These are phyloP conservation scores for Dalechampia spathulata DNA, from an alignment of 441 rosid species.

Conservation along the genomic window DNA sequence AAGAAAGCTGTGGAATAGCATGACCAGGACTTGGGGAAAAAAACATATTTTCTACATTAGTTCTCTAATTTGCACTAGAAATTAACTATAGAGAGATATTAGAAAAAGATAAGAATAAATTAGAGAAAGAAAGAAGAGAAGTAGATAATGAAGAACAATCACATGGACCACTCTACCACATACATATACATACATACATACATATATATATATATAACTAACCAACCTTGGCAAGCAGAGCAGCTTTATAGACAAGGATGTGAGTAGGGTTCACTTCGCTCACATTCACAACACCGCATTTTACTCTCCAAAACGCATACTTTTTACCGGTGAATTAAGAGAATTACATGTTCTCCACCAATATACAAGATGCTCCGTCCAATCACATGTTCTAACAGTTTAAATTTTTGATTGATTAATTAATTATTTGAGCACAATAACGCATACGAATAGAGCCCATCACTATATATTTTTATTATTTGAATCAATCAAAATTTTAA, in stretches of 20 bases:
- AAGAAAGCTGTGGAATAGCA: constrained; percentile 96
- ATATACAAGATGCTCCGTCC: too few relatives aligned
- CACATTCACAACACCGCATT: constrained; percentile 16
- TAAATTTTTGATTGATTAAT: too few relatives aligned
- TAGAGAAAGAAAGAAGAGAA: too few relatives aligned
- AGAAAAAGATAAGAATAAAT: constrained; percentile 4
- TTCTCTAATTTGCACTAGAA: constrained; percentile 1
- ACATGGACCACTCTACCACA: constrained; percentile 47
- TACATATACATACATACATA: too few relatives aligned
- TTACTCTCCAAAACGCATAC: constrained; percentile 15
- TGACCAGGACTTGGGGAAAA: constrained; percentile 40
- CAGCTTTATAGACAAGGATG: not conserved
- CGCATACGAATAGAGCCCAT: too few relatives aligned
- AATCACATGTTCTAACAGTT: too few relatives aligned
- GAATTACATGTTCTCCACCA: constrained; percentile 27
- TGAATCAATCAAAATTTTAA: too few relatives aligned
- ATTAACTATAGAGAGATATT: too few relatives aligned
- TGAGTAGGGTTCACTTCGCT: constrained; percentile 33
- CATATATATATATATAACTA: constrained; percentile 26
- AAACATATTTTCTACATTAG: not conserved
- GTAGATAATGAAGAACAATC: constrained; percentile 16
- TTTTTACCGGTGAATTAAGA: constrained; percentile 31
- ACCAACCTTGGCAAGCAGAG: constrained; percentile 39
- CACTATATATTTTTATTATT: too few relatives aligned
- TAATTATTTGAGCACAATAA: too few relatives aligned